Conservation (phyloP, 176 grass and related monocot genomes). For the Saccharum spontaneum region DNA sequence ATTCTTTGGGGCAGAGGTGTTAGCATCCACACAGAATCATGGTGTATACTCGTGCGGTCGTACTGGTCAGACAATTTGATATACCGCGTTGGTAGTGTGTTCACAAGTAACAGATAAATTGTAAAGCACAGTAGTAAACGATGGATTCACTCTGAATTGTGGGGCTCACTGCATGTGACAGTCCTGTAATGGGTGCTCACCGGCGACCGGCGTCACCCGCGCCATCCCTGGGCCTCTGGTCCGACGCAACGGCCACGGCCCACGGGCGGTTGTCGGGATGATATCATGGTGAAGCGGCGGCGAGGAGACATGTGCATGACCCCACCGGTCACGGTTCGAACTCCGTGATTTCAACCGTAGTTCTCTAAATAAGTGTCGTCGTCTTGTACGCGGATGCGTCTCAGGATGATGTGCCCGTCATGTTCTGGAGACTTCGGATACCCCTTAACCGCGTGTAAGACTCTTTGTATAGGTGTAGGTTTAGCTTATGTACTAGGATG, state of each 20-base stretch:
- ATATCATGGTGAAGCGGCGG: too few species aligned
- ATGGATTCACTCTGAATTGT: not conserved
- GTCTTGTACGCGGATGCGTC: too few species aligned
- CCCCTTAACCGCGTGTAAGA: too few species aligned
- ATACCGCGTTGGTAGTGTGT: not conserved
- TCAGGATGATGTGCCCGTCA: too few species aligned
- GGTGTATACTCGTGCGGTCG: not conserved
- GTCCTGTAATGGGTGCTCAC: not conserved
- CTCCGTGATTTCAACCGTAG: too few species aligned
- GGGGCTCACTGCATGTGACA: not conserved
- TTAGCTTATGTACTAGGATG: too few species aligned
- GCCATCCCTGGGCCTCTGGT: not conserved
- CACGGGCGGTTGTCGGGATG: too few species aligned
- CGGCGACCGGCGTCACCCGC: not conserved
- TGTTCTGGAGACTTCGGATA: too few species aligned
- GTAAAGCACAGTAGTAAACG: not conserved
- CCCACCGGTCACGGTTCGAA: too few species aligned
- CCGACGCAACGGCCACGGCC: too few species aligned
- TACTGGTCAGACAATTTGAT: not conserved
- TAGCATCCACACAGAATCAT: not conserved
- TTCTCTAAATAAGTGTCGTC: too few species aligned
- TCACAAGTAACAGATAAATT: not conserved
- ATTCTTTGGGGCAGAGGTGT: constrained; percentile 19
- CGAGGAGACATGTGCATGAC: not conserved
- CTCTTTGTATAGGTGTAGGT: too few species aligned